Evolutionary conservation across 768 basidiomycete species (phyloP).

Genomic region (Austroboletus eburneus): DNA sequence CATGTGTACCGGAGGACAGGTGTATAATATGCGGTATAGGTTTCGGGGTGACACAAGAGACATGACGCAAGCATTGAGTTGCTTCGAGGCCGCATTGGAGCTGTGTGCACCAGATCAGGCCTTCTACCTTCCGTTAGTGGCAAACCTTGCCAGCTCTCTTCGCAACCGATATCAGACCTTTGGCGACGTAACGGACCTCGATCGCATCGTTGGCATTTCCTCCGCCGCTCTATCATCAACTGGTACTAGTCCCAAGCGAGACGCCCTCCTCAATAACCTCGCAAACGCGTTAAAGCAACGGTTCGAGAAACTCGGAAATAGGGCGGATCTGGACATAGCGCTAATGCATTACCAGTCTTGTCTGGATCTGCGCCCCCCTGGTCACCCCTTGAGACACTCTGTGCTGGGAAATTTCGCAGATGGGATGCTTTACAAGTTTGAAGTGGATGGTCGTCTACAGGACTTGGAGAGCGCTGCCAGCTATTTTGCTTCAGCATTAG

Average conservation of each 20-base stretch:
- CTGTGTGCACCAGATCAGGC: constrained; percentile 9
- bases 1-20: constrained; percentile 18
- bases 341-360: constrained; percentile 12
- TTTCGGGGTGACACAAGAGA: constrained; percentile 18
- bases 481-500: constrained; percentile 12
- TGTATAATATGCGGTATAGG: constrained; percentile 19
- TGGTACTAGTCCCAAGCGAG: constrained; percentile 8
- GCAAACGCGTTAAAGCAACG: constrained; percentile 17
- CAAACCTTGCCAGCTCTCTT: constrained; percentile 17
- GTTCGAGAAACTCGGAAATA: constrained; percentile 11
- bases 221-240: constrained; percentile 8
- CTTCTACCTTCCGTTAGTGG: constrained; percentile 13
- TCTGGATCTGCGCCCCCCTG: constrained; percentile 20
- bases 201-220: constrained; percentile 12
- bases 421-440: constrained; percentile 20
- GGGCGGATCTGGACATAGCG: constrained; percentile 17
- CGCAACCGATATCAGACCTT: constrained; percentile 14
- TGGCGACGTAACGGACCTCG: constrained; percentile 20
- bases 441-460: constrained; percentile 14
- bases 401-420: constrained; percentile 20
- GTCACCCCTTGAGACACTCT: constrained; percentile 9
- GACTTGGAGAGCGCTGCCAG: constrained; percentile 22
- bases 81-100: constrained; percentile 10
- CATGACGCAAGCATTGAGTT: constrained; percentile 16
- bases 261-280: constrained; percentile 22